A percentile compares a stretch with the other conserved stretches of the same genome.
Conservation (phyloP, 2,329 filamentous ascomycete genomes). For the Nigrospora sphaerica region DNA sequence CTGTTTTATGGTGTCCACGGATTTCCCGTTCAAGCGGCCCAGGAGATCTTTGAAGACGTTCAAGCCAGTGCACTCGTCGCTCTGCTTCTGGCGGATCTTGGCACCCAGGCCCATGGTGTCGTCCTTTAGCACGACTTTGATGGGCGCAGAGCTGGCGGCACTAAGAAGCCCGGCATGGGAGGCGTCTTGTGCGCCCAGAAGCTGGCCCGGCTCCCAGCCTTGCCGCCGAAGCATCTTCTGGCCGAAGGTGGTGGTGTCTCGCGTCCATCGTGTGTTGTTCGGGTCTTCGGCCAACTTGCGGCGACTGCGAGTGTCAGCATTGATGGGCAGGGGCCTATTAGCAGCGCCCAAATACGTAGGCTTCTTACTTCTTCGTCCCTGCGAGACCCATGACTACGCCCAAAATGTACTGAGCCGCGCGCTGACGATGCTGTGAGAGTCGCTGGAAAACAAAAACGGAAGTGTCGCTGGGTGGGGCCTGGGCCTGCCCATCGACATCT, state of each 20-base stretch:
- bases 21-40: conserved; percentile 83
- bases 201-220: conserved; percentile 83
- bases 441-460: background rate
- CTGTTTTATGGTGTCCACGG: conserved; percentile 62
- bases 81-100: conserved; percentile 53
- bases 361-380: conserved; percentile 54
- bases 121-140: conserved; percentile 79
- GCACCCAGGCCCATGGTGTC: conserved; percentile 88
- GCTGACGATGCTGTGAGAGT: background rate
- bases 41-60: conserved; percentile 82
- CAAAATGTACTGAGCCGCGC: background rate
- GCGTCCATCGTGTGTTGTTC: conserved; percentile 91
- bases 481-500: background rate
- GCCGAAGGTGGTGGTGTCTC: conserved; percentile 75
- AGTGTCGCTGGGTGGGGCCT: background rate
- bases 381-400: conserved; percentile 56
- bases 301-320: conserved; percentile 16
- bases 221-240: conserved; percentile 83
- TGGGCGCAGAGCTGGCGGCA: conserved; percentile 75
- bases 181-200: conserved; percentile 71
- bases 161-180: conserved; percentile 71
- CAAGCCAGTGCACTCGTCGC: conserved; percentile 75
- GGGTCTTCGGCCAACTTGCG: conserved; percentile 82
- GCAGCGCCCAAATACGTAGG: conserved; percentile 1
- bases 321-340: background rate